Base-by-base conservation (phyloP, 768 basidiomycete species). In the Tylopilus subfusipes region DNA sequence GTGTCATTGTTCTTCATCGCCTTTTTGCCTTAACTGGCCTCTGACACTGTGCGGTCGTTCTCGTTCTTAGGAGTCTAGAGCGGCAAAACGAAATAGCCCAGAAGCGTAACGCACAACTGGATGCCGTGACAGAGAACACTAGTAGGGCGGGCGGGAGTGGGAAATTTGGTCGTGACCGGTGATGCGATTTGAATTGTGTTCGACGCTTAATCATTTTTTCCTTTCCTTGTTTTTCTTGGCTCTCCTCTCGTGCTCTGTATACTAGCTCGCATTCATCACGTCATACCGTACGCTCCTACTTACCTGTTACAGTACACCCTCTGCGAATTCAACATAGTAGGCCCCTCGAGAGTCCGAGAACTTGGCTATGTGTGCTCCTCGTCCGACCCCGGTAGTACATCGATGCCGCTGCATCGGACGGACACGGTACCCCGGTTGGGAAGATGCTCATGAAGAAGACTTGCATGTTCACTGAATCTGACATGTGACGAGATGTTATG, bases 31-130 rank as follows among this genome's bases (percentile, higher is more conserved):
- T 25, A 6, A 19, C 18, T 25, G 30, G 42, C 60, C 27, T 53
- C 50, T 55, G 13, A 52, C 33, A 21, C 22, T 11, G 25, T 52
- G 21, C 4, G 9, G 12, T 21, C 36, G 38, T n/a, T 38, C 24
- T 21, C 36, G 38, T n/a, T 38, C 24, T 39, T 31, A 92, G 92
- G 77, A 84, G 79, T 55, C 72, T 90, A 14, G 86, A 91, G 62
- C 78, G 84, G 54, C 90, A 93, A 63, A 75, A 88, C 30, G 90
- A 93, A 24, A 71, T 84, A 22, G 89, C 90, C n/a, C 82, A 85
- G 66, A 88, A 84, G 66, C 82, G 92, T 38, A 88, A 30, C 30
- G 59, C 31, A n/a, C 73, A 73, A 33, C 54, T 75, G 9, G 69
- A 72, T 0, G 59, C 61, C 13, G 69, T 74, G 42, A 59, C 73